Percentiles rank a stretch among this genome's conserved stretches.
These are phyloP conservation scores for Stellera chamaejasme DNA, from an alignment of 345 rosid species.

Conservation along the genomic window DNA sequence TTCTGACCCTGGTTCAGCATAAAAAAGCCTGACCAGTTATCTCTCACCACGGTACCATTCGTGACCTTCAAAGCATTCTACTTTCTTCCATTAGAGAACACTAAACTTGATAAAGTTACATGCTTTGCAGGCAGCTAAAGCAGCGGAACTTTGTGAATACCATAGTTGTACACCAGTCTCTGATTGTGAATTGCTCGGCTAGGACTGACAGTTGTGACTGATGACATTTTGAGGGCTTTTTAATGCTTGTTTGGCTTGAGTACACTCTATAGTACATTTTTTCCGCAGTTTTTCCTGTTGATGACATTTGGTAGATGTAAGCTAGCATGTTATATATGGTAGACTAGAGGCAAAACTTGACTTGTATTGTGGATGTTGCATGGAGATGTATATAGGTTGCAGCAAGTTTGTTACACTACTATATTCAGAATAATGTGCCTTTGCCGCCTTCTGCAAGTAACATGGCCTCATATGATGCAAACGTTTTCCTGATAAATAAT, in stretches of 20 bases:
- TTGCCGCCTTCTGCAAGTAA: not conserved
- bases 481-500: too few species aligned
- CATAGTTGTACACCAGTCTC: constrained; percentile 29
- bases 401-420: not conserved
- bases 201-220: constrained; percentile 17
- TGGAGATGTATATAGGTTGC: constrained; percentile 15
- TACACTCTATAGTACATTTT: constrained; percentile 6
- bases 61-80: not conserved
- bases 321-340: constrained; percentile 13
- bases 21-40: constrained; percentile 23
- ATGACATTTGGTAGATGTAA: constrained; percentile 15
- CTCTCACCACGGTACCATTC: not conserved
- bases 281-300: constrained; percentile 4
- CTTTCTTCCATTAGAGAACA: not conserved
- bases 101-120: too few species aligned
- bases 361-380: constrained; percentile 19
- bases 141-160: constrained; percentile 35
- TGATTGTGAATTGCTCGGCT: constrained; percentile 22
- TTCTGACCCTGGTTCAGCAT: constrained; percentile 73
- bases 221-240: constrained; percentile 20
- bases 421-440: not conserved
- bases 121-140: constrained; percentile 15
- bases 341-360: constrained; percentile 11
- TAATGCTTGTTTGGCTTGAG: constrained; percentile 13
- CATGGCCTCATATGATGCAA: too few species aligned